Percentiles rank a stretch among this genome's conserved stretches.
Conservation (phyloP, 2,329 filamentous ascomycete species). For the Rutstroemia sydowiana region DNA sequence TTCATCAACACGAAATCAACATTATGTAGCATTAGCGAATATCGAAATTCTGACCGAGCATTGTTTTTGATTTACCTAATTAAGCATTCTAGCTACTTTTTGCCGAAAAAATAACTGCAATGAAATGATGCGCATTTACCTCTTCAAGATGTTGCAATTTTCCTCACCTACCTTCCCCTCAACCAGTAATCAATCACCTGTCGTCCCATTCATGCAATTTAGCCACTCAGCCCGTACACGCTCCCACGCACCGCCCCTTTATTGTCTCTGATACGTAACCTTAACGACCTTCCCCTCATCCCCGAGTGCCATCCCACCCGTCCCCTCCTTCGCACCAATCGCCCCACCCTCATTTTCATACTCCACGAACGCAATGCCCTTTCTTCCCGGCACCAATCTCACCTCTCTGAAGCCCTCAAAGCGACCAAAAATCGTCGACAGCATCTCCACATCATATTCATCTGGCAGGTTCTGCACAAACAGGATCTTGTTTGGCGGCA, state of each 20-base stretch:
- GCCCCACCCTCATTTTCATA: conserved; percentile 87
- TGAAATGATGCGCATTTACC: conserved; percentile 10
- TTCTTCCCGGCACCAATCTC: conserved; percentile 75
- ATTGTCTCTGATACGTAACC: conserved; percentile 94
- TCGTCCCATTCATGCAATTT: not conserved
- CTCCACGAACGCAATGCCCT: conserved; percentile 91
- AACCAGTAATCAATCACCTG: not conserved
- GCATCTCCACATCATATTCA: conserved; percentile 71
- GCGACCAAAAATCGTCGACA: conserved; percentile 74
- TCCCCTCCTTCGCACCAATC: conserved; percentile 89
- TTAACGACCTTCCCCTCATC: conserved; percentile 73
- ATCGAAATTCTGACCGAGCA: conserved; percentile 9
- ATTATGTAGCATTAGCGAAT: conserved; percentile 26
- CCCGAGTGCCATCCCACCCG: conserved; percentile 74
- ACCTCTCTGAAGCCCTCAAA: conserved; percentile 96
- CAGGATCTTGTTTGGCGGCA: conserved; percentile 94
- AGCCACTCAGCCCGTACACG: too few relatives aligned
- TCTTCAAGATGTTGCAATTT: not conserved
- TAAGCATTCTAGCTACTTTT: not conserved
- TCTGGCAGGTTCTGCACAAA: conserved; percentile 91
- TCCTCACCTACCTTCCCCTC: not conserved
- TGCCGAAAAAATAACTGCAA: conserved; percentile 6
- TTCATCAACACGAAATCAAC: conserved; percentile 1
- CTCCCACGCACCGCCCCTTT: conserved; percentile 17
- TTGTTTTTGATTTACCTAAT: not conserved